Base-by-base conservation (phyloP, 805 yeast species). In the Komagataella ulmi region DNA sequence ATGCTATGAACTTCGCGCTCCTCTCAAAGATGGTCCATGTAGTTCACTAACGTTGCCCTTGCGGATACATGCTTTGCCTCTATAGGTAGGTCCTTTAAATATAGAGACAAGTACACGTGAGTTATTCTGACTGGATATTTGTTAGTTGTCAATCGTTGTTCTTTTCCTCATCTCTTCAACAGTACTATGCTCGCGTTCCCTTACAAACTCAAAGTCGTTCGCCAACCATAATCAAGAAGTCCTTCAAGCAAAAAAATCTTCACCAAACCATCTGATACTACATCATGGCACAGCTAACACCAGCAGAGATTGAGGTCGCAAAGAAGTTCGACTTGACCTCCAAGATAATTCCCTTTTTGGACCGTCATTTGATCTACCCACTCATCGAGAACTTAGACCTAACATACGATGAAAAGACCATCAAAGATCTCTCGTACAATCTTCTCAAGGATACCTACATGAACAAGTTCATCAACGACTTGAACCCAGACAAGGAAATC, bases 341-440 rank as follows among this genome's bases (percentile, higher is more conserved):
- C 50, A 73, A 75, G 62, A 63, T 81, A 54, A 66, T 76, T 55
- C 79, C 79, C 47, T 81, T 78, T 59, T 65, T 82, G 58, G 88
- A 82, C 65, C 73, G 85, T 55, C 84, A 80, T 58, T 65, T 82
- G 61, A 68, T 75, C 52, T 77, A 74, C 55, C 79, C 80, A 47
- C 63, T 80, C 57, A 62, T 78, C 30, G 79, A 75, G 60, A 73
- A 72, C 47, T 67, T 74, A 50, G 69, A 66, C 51, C 67, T 68
- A 53, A 62, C 76, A 40, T 74, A 77, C 59, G 74, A 72, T 54
- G 73, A 69, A 50, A 60, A 66, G 52, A 71, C 69, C 54, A 66
- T 80, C 52, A 68, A 73, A 50, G 63, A 70, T 56, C 66, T 77
- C 55, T 76, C 76, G 56, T 77, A 70, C 56, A 77, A 79, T 54